Evolutionary conservation across 2,329 filamentous ascomycete species (phyloP).

Genomic region (Aureobasidium mangrovei): DNA sequence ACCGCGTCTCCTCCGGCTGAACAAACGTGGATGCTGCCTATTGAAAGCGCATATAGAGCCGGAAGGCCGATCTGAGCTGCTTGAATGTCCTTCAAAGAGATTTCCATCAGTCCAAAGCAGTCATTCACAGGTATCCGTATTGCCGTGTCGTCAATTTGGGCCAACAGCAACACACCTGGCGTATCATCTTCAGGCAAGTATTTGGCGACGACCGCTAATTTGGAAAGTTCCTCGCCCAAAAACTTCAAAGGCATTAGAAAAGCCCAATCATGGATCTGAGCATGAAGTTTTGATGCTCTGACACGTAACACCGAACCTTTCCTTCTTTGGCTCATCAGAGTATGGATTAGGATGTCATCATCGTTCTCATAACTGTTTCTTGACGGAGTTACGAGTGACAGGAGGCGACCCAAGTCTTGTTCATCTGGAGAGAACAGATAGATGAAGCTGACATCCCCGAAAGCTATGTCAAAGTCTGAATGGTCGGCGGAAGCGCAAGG

Average conservation of each 20-base stretch:
- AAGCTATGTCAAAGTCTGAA: conserved; percentile 38
- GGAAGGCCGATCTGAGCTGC: conserved; percentile 77
- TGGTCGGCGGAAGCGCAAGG: conserved; percentile 41
- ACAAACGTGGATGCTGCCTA: conserved; percentile 53
- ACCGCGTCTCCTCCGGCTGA: conserved; percentile 65
- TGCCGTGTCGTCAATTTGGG: conserved; percentile 54
- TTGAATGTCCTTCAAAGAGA: conserved; percentile 55
- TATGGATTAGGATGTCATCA: conserved; percentile 92
- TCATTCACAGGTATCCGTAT: conserved; percentile 55
- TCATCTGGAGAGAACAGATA: conserved; percentile 67
- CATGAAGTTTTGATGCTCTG: conserved; percentile 55
- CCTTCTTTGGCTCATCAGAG: conserved; percentile 71
- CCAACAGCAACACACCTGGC: conserved; percentile 73
- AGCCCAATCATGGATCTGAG: conserved; percentile 53
- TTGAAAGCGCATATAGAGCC: conserved; percentile 67
- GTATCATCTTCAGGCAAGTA: conserved; percentile 94
- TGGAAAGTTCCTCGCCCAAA: conserved; percentile 69
- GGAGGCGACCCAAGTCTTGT: conserved; percentile 67
- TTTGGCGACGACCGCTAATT: conserved; percentile 79
- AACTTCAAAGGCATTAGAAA: conserved; percentile 60
- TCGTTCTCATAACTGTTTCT: conserved; percentile 82
- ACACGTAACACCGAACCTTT: conserved; percentile 77
- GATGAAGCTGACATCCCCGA: conserved; percentile 61
- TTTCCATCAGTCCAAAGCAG: conserved; percentile 55
- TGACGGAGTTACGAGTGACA: conserved; percentile 83